phyloP scores from a whole-genome alignment of 108 stramenopile genomes.

The Mediolabrus comicus region DNA sequence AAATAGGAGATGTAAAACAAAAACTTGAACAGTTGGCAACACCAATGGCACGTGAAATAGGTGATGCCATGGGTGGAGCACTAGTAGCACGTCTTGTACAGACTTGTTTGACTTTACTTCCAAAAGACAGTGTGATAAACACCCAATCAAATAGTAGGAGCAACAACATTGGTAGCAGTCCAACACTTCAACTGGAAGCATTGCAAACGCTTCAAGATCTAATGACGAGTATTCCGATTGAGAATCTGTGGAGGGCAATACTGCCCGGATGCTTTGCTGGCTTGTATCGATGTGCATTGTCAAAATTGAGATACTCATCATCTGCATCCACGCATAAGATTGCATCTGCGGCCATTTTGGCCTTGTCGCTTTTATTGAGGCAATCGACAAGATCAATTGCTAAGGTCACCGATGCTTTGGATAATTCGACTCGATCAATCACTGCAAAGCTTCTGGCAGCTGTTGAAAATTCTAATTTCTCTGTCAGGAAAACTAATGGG shows the following conservation, averaged over 20 bases:
- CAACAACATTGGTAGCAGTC: neutral
- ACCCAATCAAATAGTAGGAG: neutral
- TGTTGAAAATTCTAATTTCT: slow-evolving; percentile 7
- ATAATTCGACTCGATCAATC: slow-evolving; percentile 5
- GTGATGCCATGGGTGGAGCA: slow-evolving; percentile 40
- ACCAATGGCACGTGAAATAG: slow-evolving; percentile 14
- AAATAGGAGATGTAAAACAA: neutral
- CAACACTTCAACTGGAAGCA: slow-evolving; percentile 28
- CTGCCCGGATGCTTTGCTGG: slow-evolving; percentile 50
- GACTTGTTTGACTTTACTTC: slow-evolving; percentile 33
- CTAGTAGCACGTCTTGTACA: slow-evolving; percentile 41
- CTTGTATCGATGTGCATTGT: slow-evolving; percentile 22
- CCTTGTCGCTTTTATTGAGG: slow-evolving; percentile 18
- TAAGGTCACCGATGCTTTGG: neutral
- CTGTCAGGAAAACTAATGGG: neutral
- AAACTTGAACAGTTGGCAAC: neutral
- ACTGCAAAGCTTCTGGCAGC: slow-evolving; percentile 20
- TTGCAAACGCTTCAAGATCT: slow-evolving; percentile 27
- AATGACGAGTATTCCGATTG: slow-evolving; percentile 25
- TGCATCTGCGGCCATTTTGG: slow-evolving; percentile 22
- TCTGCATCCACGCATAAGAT: slow-evolving; percentile 23
- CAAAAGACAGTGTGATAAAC: neutral
- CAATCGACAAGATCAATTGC: neutral
- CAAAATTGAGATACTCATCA: slow-evolving; percentile 19
- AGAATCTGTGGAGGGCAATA: slow-evolving; percentile 34